phyloP scores from a whole-genome alignment of 2,329 filamentous ascomycete genomes.

The Madurella mycetomatis region DNA sequence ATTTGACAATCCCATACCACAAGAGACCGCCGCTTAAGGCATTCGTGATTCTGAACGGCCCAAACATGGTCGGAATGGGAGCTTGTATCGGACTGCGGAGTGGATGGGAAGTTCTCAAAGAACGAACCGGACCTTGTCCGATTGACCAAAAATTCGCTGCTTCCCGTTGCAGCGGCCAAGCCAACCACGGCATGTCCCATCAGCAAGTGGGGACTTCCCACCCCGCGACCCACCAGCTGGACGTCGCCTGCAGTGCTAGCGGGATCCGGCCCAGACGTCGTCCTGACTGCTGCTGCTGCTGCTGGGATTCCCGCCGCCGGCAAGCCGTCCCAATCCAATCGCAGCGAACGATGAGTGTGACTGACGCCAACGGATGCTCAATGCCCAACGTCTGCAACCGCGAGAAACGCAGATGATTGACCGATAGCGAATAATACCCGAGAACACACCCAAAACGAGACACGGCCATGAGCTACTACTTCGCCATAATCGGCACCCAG shows the following conservation, averaged over 20 bases:
- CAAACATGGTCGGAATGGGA: conserved; percentile 60
- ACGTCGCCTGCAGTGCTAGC: conserved; percentile 14
- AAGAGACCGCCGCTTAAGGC: conserved; percentile 75
- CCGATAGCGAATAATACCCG: conserved; percentile 20
- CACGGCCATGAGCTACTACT: conserved; percentile 88
- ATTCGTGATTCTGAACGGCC: conserved; percentile 74
- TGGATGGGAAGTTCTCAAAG: conserved; percentile 9
- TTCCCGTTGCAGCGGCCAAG: conserved; percentile 8
- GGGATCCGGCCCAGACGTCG: not conserved
- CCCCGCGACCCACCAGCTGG: conserved; percentile 16
- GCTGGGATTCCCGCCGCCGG: not conserved
- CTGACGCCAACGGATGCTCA: not conserved
- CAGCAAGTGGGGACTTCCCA: not conserved
- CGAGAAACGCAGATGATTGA: conserved; percentile 25
- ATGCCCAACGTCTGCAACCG: not conserved
- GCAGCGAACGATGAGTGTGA: not conserved
- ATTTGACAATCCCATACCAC: conserved; percentile 52
- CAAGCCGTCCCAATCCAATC: not conserved
- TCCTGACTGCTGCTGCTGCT: not conserved
- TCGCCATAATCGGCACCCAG: conserved; percentile 90
- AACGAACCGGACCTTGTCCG: conserved; percentile 2
- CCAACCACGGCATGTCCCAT: conserved; percentile 8
- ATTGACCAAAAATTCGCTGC: conserved; percentile 19
- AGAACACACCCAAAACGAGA: not conserved
- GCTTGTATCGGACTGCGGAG: conserved; percentile 11